Evolutionary conservation across 768 basidiomycete species (phyloP).

Genomic region (Tricholoma matsutake): DNA sequence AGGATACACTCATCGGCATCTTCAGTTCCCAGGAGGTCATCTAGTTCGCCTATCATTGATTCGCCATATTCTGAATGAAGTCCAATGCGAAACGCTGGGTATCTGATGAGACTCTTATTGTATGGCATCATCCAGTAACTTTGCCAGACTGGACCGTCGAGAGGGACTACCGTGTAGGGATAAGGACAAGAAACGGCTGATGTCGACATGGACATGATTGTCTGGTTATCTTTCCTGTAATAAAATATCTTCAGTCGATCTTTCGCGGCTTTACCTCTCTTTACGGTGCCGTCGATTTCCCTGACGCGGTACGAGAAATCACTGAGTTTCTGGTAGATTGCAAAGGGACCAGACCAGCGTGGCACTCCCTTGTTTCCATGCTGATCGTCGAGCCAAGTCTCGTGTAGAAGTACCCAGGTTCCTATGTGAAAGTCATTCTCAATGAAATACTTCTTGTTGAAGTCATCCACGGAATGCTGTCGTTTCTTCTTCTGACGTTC

Average conservation of each 20-base stretch:
- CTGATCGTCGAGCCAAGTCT: slow-evolving; percentile 26
- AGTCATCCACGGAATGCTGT: slow-evolving; percentile 19
- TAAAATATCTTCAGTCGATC: slow-evolving; percentile 10
- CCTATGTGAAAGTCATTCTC: slow-evolving; percentile 21
- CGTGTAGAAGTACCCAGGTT: slow-evolving; percentile 29
- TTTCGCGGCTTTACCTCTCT: slow-evolving; percentile 13
- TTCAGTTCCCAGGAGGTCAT: no score
- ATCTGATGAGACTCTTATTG: background rate
- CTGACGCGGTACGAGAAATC: slow-evolving; percentile 9
- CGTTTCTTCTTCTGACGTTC: slow-evolving; percentile 7
- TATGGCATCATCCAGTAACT: background rate
- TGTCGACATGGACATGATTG: slow-evolving; percentile 7
- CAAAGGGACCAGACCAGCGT: slow-evolving; percentile 27
- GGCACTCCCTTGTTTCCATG: slow-evolving; percentile 26
- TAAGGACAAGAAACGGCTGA: background rate
- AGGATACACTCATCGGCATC: no score
- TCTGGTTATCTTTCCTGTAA: slow-evolving; percentile 13
- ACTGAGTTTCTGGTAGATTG: slow-evolving; percentile 18
- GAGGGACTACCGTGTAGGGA: background rate
- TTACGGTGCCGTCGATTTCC: slow-evolving; percentile 15
- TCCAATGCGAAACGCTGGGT: background rate
- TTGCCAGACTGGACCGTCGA: background rate
- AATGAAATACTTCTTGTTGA: slow-evolving; percentile 17
- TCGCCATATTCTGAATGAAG: no score
- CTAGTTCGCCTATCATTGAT: no score